Evolutionary conservation across 768 basidiomycete species (phyloP).

Genomic region (Leccinum truebloodii): DNA sequence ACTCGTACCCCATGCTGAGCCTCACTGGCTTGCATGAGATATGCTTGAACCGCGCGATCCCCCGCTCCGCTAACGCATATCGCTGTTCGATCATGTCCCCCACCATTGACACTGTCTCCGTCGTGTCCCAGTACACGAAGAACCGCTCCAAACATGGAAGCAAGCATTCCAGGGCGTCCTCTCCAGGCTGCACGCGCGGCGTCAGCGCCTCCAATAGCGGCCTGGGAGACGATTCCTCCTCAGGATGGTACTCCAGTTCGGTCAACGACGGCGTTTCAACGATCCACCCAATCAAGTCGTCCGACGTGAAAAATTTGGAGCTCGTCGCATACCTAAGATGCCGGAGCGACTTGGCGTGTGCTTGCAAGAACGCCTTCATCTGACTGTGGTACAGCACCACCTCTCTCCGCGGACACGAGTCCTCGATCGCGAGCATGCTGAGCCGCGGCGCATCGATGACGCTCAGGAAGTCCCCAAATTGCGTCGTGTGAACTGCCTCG

Average conservation of each 20-base stretch:
- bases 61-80: slow-evolving; percentile 13
- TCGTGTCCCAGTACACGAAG: slow-evolving; percentile 27
- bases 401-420: slow-evolving; percentile 17
- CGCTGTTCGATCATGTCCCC: slow-evolving; percentile 28
- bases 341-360: slow-evolving; percentile 12
- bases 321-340: slow-evolving; percentile 17
- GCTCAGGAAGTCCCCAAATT: slow-evolving; percentile 18
- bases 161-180: slow-evolving; percentile 16
- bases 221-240: slow-evolving; percentile 23
- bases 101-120: slow-evolving; percentile 27
- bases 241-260: slow-evolving; percentile 26
- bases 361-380: slow-evolving; percentile 20
- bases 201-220: slow-evolving; percentile 24
- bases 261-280: slow-evolving; percentile 19
- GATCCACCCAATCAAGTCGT: slow-evolving; percentile 20
- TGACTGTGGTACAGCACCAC: slow-evolving; percentile 12
- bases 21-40: slow-evolving; percentile 26
- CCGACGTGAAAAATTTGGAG: slow-evolving; percentile 20
- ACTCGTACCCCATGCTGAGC: slow-evolving; percentile 15
- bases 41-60: slow-evolving; percentile 15
- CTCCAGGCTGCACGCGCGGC: slow-evolving; percentile 10
- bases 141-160: slow-evolving; percentile 21
- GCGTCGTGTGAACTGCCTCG: slow-evolving; percentile 18
- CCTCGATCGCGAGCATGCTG: slow-evolving; percentile 17
- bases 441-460: slow-evolving; percentile 20